Evolutionary conservation across 1,284 basidiomycete genomes (phyloP), one percentile per base, ranked within the genome.

Genomic region (Irpex sp.): DNA sequence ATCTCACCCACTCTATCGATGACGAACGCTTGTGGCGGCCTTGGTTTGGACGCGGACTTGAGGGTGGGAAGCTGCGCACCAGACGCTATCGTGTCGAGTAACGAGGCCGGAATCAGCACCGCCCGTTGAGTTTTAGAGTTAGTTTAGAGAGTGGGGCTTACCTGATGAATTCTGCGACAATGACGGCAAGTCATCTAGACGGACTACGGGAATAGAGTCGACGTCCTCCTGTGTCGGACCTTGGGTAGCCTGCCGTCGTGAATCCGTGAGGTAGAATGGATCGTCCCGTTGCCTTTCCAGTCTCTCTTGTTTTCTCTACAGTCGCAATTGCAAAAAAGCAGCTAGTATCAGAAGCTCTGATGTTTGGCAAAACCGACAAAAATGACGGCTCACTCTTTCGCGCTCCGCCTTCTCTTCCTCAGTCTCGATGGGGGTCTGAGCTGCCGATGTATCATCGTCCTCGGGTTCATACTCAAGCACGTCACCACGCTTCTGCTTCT

Each of bases 1-100:
- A 96, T 92, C 75, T 95, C 94, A 1, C 94, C 94, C 0, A 87
- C 83, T 68, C 84, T 85, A 68, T 96, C 93, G 66, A 96, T 85
- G 21, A 85, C 77, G 65, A 85, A 91, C 13, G 71, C 64, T 60
- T 72, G 74, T 54, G 69, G 64, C 17, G 71, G 59, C 21, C 60
- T 54, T 15, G 69, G 63, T 5, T 70, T 65, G 5, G 71, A 65
- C 19, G 69, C 62, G 66, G 70, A 72, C 52, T 74, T 64, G 13
- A 77, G 67, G 60, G 68, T 72, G 51, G 75, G 71, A n/a, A 73
- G 67, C 19, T 65, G 71, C 8, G 73, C 58, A 40, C 65, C 64
- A 55, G 57, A 34, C 13, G 15, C 37, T 64, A 57, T 58, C n/a
- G n/a, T 34, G 31, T 34, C 31, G 6, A 34, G 31, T 34, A 34